Evolutionary conservation across 2,329 filamentous ascomycete species (phyloP), one percentile per base, ranked within the genome.

Genomic region (Xylaria sp.): DNA sequence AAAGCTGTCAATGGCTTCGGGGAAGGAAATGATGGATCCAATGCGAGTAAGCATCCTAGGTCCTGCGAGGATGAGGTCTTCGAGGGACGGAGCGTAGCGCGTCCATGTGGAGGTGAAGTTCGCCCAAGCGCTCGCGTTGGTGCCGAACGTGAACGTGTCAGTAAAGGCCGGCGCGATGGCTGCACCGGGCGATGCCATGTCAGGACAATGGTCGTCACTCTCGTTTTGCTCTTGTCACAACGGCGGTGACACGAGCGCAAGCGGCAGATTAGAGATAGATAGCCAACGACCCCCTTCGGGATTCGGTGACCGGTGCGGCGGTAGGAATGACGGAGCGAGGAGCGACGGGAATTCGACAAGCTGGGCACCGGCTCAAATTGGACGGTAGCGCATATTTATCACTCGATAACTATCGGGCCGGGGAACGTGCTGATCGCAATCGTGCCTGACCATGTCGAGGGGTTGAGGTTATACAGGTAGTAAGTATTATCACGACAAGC

Each of bases 21-120:
- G 84, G 40, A 87, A 80, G 42, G 86, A 82, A 65, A 89, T 84
- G 73, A 91, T 87, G n/a, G 87, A 88, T 60, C 90, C 75, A 42
- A 77, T 75, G 60, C 88, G 90, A 79, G 87, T 89, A 37, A 92
- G 85, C 76, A 94, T 89, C 67, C 92, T 86, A 59, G 92, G 92
- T 3, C 92, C 87, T 21, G 88, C 91, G 79, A 88, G 84, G 71
- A 93, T 85, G 57, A 94, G 82, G 75, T 93, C 91, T 78, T 88
- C 89, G 21, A 92, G 81, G 12, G 90, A 90, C 1, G 91, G 90
- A 55, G 87, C 83, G 79, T 88, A 86, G 72, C 85, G 85, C 51
- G 85, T 84, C 87, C 88, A 89, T 64, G 81, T 59, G n/a, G 69
- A 78, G 23, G 86, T 85, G 73, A 89, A 77, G 73, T 88, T 87